Evolutionary conservation across 768 basidiomycete species (phyloP).

Genomic region (Coprinellus micaceus): DNA sequence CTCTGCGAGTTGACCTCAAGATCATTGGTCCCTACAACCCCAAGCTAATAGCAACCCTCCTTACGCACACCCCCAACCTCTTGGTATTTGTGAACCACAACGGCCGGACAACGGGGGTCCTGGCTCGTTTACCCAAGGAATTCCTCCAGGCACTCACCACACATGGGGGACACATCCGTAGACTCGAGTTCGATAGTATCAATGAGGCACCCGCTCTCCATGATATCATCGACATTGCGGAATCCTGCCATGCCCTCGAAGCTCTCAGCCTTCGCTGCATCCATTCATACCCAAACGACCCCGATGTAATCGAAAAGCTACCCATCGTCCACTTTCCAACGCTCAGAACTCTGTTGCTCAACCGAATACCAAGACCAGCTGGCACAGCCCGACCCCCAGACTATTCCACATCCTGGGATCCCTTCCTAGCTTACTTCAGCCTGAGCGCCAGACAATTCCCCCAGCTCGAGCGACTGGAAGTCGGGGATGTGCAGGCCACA

Average conservation of each 20-base stretch:
- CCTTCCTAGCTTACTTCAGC: constrained; percentile 34
- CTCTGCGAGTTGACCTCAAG: constrained; percentile 40
- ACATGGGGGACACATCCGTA: constrained; percentile 33
- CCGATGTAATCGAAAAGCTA: constrained; percentile 13
- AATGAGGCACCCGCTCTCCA: constrained; percentile 40
- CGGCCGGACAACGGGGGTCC: constrained; percentile 9
- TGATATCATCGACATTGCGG: constrained; percentile 37
- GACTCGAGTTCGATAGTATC: constrained; percentile 42
- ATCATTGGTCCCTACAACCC: constrained; percentile 30
- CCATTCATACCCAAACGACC: constrained; percentile 27
- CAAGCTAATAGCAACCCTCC: constrained; percentile 30
- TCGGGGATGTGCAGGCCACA: constrained; percentile 34
- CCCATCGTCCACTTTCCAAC: constrained; percentile 29
- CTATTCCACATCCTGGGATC: constrained; percentile 33
- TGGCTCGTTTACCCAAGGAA: constrained; percentile 12
- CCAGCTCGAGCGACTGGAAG: constrained; percentile 38
- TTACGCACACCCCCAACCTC: constrained; percentile 41
- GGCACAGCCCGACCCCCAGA: neutral
- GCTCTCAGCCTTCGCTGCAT: constrained; percentile 42
- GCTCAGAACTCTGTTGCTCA: constrained; percentile 41
- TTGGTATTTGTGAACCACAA: constrained; percentile 41
- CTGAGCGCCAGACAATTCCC: constrained; percentile 33
- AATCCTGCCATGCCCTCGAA: constrained; percentile 27
- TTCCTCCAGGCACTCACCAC: constrained; percentile 30
- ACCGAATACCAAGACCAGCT: constrained; percentile 29